Evolutionary conservation across 345 rosid genomes (phyloP).

Genomic region (Syzygium aqueum): DNA sequence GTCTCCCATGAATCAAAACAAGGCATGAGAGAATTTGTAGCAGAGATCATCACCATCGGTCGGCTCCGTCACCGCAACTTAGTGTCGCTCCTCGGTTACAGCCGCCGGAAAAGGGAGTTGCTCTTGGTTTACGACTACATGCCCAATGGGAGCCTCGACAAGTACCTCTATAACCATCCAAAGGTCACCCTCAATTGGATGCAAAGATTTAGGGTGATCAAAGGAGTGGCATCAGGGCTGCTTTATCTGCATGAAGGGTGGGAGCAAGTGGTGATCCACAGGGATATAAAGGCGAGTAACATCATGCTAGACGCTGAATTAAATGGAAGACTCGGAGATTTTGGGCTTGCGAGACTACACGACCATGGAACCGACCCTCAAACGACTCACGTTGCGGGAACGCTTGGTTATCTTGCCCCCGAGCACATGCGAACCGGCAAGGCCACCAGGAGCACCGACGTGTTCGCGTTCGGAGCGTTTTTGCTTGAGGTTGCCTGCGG

Average conservation of each 20-base stretch:
- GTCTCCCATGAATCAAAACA: neutral
- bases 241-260: neutral
- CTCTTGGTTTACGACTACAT: neutral
- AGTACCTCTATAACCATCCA: neutral
- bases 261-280: neutral
- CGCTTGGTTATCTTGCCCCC: neutral
- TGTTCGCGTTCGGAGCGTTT: fast-evolving
- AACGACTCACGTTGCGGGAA: neutral
- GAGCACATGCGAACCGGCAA: neutral
- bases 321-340: neutral
- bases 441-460: neutral
- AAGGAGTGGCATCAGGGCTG: neutral
- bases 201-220: neutral
- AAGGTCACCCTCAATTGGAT: neutral
- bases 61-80: neutral
- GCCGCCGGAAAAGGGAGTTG: neutral
- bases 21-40: neutral
- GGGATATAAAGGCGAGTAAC: neutral
- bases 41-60: neutral
- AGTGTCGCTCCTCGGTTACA: neutral
- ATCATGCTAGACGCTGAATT: neutral
- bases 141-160: neutral
- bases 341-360: neutral
- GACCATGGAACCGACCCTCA: neutral
- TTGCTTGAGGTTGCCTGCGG: neutral